Conservation (phyloP, 2,329 filamentous ascomycete species). For the Coniella lustricola region DNA sequence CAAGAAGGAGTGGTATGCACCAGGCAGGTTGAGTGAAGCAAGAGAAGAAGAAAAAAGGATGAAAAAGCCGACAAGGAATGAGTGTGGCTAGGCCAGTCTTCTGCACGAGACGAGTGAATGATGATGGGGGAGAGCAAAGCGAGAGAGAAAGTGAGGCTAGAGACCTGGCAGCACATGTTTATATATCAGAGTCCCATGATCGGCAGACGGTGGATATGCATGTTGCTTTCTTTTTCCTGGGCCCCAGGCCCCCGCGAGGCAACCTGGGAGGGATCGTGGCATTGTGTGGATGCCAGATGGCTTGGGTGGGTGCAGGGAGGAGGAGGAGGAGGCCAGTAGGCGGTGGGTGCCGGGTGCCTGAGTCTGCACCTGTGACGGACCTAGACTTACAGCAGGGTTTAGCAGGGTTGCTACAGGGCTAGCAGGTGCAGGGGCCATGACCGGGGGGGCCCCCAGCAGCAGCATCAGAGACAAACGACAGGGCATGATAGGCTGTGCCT, state of each 20-base stretch:
- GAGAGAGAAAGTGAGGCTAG: too few relatives aligned
- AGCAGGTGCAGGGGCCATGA: conserved; percentile 19
- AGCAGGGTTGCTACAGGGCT: conserved; percentile 22
- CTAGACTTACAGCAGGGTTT: conserved; percentile 17
- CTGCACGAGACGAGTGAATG: conserved; percentile 3
- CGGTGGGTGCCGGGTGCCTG: conserved; percentile 27
- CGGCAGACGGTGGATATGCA: too few relatives aligned
- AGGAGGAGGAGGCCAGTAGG: conserved; percentile 26
- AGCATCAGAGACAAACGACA: conserved; percentile 5
- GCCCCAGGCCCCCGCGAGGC: too few relatives aligned
- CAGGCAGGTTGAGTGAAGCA: conserved; percentile 30
- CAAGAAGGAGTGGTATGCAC: conserved; percentile 33
- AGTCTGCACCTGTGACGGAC: conserved; percentile 31
- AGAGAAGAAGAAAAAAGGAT: conserved; percentile 20
- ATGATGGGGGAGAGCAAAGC: neutral
- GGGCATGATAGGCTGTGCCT: conserved; percentile 25
- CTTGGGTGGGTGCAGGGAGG: too few relatives aligned
- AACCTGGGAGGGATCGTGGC: conserved; percentile 8
- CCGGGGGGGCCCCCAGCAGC: conserved; percentile 8
- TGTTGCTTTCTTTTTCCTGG: too few relatives aligned
- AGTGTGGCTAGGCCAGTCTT: conserved; percentile 28
- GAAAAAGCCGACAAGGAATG: conserved; percentile 32
- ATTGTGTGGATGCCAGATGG: neutral
- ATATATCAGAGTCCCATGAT: conserved; percentile 13
- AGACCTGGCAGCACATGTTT: conserved; percentile 14